Evolutionary conservation across 2,329 filamentous ascomycete genomes (phyloP), one percentile per base, ranked within the genome.

Genomic region (Fusarium pseudoanthophilum): DNA sequence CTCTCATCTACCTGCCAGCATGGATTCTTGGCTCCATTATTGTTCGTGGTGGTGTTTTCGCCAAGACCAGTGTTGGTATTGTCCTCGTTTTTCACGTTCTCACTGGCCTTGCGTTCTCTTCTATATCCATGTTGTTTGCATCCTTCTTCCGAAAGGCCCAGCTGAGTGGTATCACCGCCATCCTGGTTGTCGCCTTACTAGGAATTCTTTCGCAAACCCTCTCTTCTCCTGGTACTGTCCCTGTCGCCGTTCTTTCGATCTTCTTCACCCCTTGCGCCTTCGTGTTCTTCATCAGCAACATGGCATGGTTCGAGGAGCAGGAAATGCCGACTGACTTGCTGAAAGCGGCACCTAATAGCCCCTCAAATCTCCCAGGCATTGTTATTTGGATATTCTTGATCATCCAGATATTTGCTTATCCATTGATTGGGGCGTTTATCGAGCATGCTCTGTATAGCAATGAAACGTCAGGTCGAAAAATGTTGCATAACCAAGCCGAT

Each of bases 231-330:
- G 85, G 83, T 14, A 93, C 91, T 2, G 90, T 84, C 3, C 87
- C 90, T 2, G 92, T 95, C 7, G 87, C 88, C 11, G 84, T 93
- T 7, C 85, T 97, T 18, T 92, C 92, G 68, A 79, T 97, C 20
- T 81, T 98, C 1, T 98, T 98, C 79, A 89, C 94, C 1, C 93
- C 95, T 0, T 97, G 95, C 85, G 95, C 94, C 76, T 97, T 94
- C 78, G 92, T 95, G 20, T 95, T 92, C 80, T 96, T 95, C 79
- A 87, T 91, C 60, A 90, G 93, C 24, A 88, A 92, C 71, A 88
- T 95, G 81, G 93, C 95, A 18, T 90, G 93, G 46, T 97, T 90
- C 80, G 93, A 98, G 82, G 85, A 87, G 69, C 79, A 91, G 62
- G 84, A 89, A 24, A 77, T 85, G 45, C 84, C 89, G 0, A 88